Percentiles rank a stretch among this genome's conserved stretches.
phyloP scores from a whole-genome alignment of 73 alveolate genomes.

The Paramecium primaurelia region DNA sequence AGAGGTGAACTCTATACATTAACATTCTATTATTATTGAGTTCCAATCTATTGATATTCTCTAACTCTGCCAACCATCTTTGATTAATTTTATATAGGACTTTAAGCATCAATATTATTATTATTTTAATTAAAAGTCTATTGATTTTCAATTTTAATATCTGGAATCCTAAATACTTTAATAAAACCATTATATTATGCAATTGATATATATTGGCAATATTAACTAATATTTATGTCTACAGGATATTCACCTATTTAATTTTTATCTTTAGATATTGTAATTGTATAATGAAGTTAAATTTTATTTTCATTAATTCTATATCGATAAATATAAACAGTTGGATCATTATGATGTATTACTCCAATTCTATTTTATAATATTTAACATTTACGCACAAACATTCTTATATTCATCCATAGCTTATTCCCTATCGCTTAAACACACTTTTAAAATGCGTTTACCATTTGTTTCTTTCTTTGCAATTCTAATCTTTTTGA shows the following conservation, averaged over 20 bases:
- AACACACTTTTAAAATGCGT: neutral
- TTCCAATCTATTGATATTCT: neutral
- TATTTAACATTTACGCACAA: neutral
- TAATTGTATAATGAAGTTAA: slow-evolving; percentile 19
- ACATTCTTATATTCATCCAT: neutral
- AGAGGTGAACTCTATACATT: neutral
- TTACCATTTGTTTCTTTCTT: slow-evolving; percentile 44
- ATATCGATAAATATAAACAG: slow-evolving; percentile 32
- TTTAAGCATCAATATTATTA: neutral
- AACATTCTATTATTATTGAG: neutral
- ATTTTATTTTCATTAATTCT: slow-evolving; percentile 22
- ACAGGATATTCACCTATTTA: slow-evolving; percentile 18
- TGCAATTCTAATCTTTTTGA: slow-evolving; percentile 24
- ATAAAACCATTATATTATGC: slow-evolving; percentile 41
- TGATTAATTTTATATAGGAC: neutral
- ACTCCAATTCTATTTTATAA: neutral
- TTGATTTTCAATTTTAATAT: neutral
- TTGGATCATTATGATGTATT: slow-evolving; percentile 33
- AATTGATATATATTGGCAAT: slow-evolving; percentile 23
- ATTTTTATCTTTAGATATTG: neutral
- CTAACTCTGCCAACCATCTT: neutral
- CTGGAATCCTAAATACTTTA: slow-evolving; percentile 34
- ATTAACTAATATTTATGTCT: neutral
- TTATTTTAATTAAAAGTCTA: neutral
- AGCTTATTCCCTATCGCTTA: neutral